Evolutionary conservation across 352 stramenopile genomes (phyloP).

Genomic region (Phytopythium vexans): DNA sequence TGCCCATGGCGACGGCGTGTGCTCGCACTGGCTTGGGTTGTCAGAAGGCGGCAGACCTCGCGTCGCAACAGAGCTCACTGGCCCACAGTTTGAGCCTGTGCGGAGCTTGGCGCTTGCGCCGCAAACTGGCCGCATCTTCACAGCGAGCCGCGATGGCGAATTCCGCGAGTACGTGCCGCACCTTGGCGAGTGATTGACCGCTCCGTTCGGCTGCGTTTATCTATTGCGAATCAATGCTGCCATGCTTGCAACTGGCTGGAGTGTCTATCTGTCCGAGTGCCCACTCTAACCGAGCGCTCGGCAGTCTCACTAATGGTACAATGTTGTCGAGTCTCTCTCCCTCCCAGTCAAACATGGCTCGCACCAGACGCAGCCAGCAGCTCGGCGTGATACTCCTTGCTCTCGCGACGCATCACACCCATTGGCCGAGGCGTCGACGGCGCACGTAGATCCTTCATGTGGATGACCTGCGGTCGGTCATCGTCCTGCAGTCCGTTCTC

Average conservation of each 20-base stretch:
- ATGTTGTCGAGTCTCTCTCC: slow-evolving; percentile 12
- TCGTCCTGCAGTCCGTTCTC: slow-evolving; percentile 2
- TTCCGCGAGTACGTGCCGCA: slow-evolving; percentile 66
- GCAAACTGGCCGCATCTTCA: slow-evolving; percentile 43
- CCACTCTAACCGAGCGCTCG: background rate
- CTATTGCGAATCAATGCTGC: slow-evolving; percentile 12
- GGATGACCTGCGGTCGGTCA: slow-evolving; percentile 9
- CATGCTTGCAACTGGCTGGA: background rate
- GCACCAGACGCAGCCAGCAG: slow-evolving; percentile 7
- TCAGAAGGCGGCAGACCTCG: slow-evolving; percentile 3
- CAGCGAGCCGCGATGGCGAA: slow-evolving; percentile 56
- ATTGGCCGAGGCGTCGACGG: slow-evolving; percentile 15
- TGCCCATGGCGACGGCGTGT: slow-evolving; percentile 51
- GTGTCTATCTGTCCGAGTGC: slow-evolving; percentile 4
- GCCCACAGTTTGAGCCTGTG: slow-evolving; percentile 66
- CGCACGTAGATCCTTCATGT: slow-evolving; percentile 27
- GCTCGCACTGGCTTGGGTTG: slow-evolving; percentile 49
- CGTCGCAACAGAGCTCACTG: slow-evolving; percentile 48
- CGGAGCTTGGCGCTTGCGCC: slow-evolving; percentile 36
- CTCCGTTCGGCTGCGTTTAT: slow-evolving; percentile 15
- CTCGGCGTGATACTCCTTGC: slow-evolving; percentile 43
- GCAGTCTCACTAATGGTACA: slow-evolving; percentile 23
- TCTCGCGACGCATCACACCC: slow-evolving; percentile 43
- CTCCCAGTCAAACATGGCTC: slow-evolving; percentile 22
- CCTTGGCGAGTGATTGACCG: slow-evolving; percentile 14